Evolutionary conservation across 805 yeast genomes (phyloP), one percentile per base, ranked within the genome.

Genomic region (Kluyveromyces wickerhamii): DNA sequence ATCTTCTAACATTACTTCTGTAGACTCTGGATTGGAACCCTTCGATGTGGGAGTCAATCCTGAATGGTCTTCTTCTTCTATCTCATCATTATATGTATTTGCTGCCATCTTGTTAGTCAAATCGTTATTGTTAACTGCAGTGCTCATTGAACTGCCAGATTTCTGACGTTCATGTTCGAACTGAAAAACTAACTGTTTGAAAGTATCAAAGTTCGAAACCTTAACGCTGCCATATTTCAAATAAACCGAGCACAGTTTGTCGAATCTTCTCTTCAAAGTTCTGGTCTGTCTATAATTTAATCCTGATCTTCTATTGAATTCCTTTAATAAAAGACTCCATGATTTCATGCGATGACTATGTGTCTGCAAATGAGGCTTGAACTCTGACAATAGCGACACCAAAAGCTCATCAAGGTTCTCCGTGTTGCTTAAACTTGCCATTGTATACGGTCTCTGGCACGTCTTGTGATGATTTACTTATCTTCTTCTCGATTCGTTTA

Each of bases 331-430:
- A 13, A 34, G 37, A 4, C 38, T 33, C 62, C 62, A 57, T 6
- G 56, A 48, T 10, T 43, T 43, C 34, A 47, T 37, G 15, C 52
- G 36, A 23, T 43, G 43, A 3, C 54, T 42, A 28, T 50, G 48
- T 1, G 51, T 44, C 34, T 52, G 48, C 30, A 49, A 29, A 37
- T 52, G 58, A 2, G 60, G 60, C 28, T 52, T 50, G 27, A 47
- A 43, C 20, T 39, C 39, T 25, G 46, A 49, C 43, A 54, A 37
- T 34, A 50, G 35, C 17, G 35, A 36, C 21, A 52, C 27, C 30
- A 52, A 40, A 17, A 45, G 33, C 21, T 39, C 44, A 22, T 48
- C 51, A 22, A 42, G 37, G 22, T 43, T 38, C 15, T 24, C 27
- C 4, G 27, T 17, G 14, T n/a, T 4, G 12, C 10, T n/a, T 13